A percentile compares a stretch with the other conserved stretches of the same genome.
Evolutionary conservation across 1,284 basidiomycete genomes (phyloP).

Genomic region (Rhodotorula sp.): DNA sequence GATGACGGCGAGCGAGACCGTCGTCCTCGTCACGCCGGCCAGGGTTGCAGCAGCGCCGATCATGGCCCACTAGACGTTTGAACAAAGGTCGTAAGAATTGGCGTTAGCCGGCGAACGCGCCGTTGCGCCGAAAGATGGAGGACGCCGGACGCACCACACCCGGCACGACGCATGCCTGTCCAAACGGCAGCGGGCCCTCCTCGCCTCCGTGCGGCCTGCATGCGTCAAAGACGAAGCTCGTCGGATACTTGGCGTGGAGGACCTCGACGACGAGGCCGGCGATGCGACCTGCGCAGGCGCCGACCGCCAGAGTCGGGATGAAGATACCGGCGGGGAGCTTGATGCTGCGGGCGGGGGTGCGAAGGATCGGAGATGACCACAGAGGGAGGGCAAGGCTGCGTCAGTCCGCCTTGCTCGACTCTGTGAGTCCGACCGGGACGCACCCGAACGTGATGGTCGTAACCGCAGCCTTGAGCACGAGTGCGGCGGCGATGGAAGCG

Average conservation of each 20-base stretch:
- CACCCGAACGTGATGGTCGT: slow-evolving; percentile 87
- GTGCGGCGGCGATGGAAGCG: slow-evolving; percentile 67
- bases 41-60: slow-evolving; percentile 52
- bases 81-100: neutral
- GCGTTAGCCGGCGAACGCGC: slow-evolving; percentile 54
- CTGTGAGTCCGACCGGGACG: neutral
- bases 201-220: slow-evolving; percentile 16
- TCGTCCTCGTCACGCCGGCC: slow-evolving; percentile 63
- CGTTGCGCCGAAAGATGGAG: slow-evolving; percentile 70
- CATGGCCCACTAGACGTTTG: slow-evolving; percentile 47
- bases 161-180: slow-evolving; percentile 49
- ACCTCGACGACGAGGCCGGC: slow-evolving; percentile 82
- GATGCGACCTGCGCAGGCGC: slow-evolving; percentile 89
- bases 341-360: no score
- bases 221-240: slow-evolving; percentile 63
- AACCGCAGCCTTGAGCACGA: slow-evolving; percentile 70
- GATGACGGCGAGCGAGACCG: slow-evolving; percentile 91
- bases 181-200: slow-evolving; percentile 42
- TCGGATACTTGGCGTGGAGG: slow-evolving; percentile 67
- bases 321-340: slow-evolving; percentile 44
- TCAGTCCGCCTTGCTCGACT: no score
- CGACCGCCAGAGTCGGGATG: slow-evolving; percentile 82
- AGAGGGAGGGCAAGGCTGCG: no score
- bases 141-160: slow-evolving; percentile 71
- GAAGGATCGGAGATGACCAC: no score